Conservation (phyloP, 305 asterid species). For the Coffea humblotiana region DNA sequence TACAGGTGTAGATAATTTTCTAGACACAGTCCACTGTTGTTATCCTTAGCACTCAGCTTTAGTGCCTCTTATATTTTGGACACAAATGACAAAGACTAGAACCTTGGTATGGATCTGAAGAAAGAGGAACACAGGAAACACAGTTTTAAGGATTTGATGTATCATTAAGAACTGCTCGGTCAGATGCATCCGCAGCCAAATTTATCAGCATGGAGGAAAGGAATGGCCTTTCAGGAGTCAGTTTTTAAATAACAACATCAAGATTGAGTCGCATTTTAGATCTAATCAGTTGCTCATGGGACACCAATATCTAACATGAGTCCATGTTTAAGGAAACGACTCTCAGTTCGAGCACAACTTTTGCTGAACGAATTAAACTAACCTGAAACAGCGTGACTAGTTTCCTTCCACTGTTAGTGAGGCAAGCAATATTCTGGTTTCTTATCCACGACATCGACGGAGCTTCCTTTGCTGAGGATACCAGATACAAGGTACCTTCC, state of each 20-base stretch:
- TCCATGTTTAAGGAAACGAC: background rate
- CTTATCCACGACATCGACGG: slow-evolving; percentile 25
- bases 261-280: background rate
- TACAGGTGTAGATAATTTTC: background rate
- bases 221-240: background rate
- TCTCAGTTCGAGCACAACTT: background rate
- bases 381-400: slow-evolving; percentile 69
- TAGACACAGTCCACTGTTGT: background rate
- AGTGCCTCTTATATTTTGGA: background rate
- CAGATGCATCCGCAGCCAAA: background rate
- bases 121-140: background rate
- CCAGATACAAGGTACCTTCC: slow-evolving; percentile 60
- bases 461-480: slow-evolving; percentile 41
- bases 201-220: background rate
- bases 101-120: background rate
- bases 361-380: background rate
- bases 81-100: background rate
- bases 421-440: slow-evolving; percentile 59
- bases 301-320: background rate
- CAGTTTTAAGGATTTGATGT: background rate
- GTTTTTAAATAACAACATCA: background rate
- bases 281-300: background rate
- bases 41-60: background rate
- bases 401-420: slow-evolving; percentile 71
- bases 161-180: background rate